Conservation (phyloP, 2,329 filamentous ascomycete species). For the Endocalyx cinctus region DNA sequence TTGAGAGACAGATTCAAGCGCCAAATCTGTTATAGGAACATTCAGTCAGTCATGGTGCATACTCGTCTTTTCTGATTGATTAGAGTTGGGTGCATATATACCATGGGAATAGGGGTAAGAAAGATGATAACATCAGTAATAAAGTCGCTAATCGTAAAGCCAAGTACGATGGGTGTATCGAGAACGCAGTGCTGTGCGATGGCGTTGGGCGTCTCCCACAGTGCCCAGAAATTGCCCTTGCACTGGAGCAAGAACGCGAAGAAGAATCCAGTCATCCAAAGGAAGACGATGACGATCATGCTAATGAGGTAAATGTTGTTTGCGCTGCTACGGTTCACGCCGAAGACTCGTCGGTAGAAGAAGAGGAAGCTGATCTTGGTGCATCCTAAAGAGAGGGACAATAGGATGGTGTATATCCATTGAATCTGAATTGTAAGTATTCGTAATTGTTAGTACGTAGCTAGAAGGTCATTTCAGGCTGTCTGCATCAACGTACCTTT, state of each 20-base stretch:
- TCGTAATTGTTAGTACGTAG: too few relatives aligned
- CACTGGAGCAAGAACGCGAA: constrained; percentile 9
- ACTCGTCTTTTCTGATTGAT: too few relatives aligned
- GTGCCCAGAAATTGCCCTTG: neutral
- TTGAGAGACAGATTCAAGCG: constrained; percentile 7
- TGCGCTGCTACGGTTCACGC: constrained; percentile 1
- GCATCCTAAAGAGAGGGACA: constrained; percentile 9
- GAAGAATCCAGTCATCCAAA: constrained; percentile 12
- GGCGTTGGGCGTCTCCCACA: too few relatives aligned
- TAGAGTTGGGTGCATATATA: constrained; percentile 4
- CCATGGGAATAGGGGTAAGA: constrained; percentile 9
- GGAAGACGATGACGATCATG: constrained; percentile 4
- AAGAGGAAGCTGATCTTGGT: constrained; percentile 12
- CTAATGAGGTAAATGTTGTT: constrained; percentile 5
- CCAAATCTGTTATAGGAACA: constrained; percentile 8
- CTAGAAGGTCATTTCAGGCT: too few relatives aligned
- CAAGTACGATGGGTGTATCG: too few relatives aligned
- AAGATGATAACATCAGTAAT: constrained; percentile 9
- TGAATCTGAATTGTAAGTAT: too few relatives aligned
- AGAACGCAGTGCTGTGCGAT: too few relatives aligned
- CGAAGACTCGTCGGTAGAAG: constrained; percentile 15
- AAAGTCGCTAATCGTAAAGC: constrained; percentile 9
- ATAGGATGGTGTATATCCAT: too few relatives aligned
- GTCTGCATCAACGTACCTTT: too few relatives aligned
- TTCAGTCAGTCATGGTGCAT: neutral